phyloP scores from a whole-genome alignment of 176 grass and related monocot species.

The Saccharum officinarum region DNA sequence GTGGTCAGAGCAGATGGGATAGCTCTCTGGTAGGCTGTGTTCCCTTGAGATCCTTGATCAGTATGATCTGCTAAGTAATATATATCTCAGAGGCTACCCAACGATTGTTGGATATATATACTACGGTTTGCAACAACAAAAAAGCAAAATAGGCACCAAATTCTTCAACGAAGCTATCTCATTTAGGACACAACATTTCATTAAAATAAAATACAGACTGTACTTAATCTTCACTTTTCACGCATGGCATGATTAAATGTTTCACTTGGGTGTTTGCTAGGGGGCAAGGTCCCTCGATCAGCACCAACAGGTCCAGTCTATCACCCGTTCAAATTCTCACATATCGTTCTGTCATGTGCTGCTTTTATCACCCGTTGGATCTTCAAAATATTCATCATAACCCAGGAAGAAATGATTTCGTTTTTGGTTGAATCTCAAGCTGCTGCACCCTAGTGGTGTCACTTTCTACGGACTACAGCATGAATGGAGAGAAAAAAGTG shows the following conservation, averaged over 20 bases:
- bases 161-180: neutral
- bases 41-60: conserved; percentile 83
- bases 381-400: conserved; percentile 37
- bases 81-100: conserved; percentile 43
- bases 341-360: neutral
- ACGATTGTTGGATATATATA: conserved; percentile 37
- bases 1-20: conserved; percentile 69
- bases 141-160: neutral
- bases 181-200: neutral
- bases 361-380: conserved; percentile 4
- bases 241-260: conserved; percentile 13
- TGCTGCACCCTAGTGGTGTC: neutral
- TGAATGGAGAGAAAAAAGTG: neutral
- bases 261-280: conserved; percentile 18
- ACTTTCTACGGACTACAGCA: conserved; percentile 22
- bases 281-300: conserved; percentile 33
- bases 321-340: neutral
- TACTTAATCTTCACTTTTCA: conserved; percentile 28
- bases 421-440: conserved; percentile 1
- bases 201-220: conserved; percentile 7
- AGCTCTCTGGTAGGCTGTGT: conserved; percentile 61
- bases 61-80: conserved; percentile 59
- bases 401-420: conserved; percentile 27
- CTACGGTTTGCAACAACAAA: neutral
- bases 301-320: neutral